These are phyloP conservation scores for Trichoderma lentiforme DNA, from an alignment of 2,329 filamentous ascomycete genomes.

Conservation along the genomic window DNA sequence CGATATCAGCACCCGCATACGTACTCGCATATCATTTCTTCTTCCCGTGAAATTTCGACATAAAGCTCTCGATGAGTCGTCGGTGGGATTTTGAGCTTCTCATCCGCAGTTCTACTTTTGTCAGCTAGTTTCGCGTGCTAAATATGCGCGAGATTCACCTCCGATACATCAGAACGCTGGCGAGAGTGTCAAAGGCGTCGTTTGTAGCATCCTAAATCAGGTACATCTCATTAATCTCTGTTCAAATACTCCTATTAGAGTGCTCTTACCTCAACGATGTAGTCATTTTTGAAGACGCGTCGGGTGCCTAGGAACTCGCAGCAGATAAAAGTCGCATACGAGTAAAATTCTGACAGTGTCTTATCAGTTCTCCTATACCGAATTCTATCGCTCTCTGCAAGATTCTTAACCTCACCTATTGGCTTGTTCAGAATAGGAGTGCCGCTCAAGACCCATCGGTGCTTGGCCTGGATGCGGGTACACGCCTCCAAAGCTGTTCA, in stretches of 20 bases:
- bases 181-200: conserved; percentile 22
- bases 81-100: conserved; percentile 27
- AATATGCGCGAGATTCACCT: conserved; percentile 21
- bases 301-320: conserved; percentile 18
- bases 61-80: conserved; percentile 22
- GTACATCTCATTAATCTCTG: background rate
- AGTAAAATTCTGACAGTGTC: conserved; percentile 32
- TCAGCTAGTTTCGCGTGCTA: background rate
- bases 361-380: conserved; percentile 19
- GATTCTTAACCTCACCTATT: conserved; percentile 21
- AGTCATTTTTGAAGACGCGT: conserved; percentile 21
- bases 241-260: background rate
- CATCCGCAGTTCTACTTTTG: conserved; percentile 3
- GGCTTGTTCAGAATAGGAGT: conserved; percentile 36
- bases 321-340: conserved; percentile 34
- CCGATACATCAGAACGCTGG: conserved; percentile 28
- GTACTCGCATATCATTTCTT: conserved; percentile 29
- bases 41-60: conserved; percentile 27
- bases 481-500: conserved; percentile 25
- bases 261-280: conserved; percentile 21
- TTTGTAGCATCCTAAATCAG: conserved; percentile 17
- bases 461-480: conserved; percentile 28
- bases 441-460: conserved; percentile 36
- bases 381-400: fast-evolving
- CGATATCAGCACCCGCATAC: background rate